Evolutionary conservation across 2,329 filamentous ascomycete genomes (phyloP), one percentile per base, ranked within the genome.

Genomic region (Pezicula rhizophila): DNA sequence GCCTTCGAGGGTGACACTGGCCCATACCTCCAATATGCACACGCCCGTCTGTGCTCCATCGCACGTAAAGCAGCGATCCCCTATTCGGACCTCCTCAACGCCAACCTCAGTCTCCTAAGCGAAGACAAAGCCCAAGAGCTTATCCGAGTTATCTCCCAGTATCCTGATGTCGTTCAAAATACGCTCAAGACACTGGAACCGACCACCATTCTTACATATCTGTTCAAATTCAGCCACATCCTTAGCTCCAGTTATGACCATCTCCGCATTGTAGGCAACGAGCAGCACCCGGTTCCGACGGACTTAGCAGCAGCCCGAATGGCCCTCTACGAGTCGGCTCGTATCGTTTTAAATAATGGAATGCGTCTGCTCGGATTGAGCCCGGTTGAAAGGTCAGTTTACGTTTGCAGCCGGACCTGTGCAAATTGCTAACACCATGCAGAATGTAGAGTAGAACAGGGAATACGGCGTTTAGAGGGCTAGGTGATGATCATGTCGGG

Each of bases 1-100:
- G 87, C 84, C 3, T 91, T 91, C 57, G 87, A 93, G 69, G 87
- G 87, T 38, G 87, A 92, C 66, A 93, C 88, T 2, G 89, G 89
- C 7, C 87, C 87, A 11, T 91, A 91, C 66, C 77, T 95, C 39
- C 88, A 95, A 71, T 90, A 91, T 63, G 87, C 87, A 4, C 85
- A 90, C 63, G 84, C 85, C 31, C 84, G 85, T 58, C 76, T 91
- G 38, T 78, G 74, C 66, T 81, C 79, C 5, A 86, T 85, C 60
- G 74, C 75, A 60, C 76, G 79, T 58, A 75, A 74, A 61, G 77
- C 77, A 1, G 70, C 66, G 8, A 70, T 85, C 26, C 66, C 70
- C 2, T 67, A 73, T 5, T 75, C 78, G 46, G 79, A 86, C 8
- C 72, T 92, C 26, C 70, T 72, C 10, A 71, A 68, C 11, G 84